Evolutionary conservation across 768 basidiomycete species (phyloP).

Genomic region (Strobilomyces confusus): DNA sequence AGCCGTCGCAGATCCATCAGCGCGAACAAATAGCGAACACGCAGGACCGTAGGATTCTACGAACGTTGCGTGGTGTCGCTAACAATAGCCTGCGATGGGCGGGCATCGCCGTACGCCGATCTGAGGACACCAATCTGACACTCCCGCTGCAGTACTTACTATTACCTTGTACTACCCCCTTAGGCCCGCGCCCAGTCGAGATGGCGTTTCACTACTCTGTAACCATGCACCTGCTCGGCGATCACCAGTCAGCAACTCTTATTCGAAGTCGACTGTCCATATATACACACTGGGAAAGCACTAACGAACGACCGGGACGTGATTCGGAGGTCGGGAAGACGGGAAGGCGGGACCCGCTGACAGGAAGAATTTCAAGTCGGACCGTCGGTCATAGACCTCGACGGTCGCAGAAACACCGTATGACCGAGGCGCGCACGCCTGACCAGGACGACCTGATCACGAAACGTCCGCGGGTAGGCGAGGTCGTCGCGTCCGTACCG

Average conservation of each 20-base stretch:
- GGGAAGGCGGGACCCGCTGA: not conserved
- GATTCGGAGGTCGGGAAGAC: too few relatives aligned
- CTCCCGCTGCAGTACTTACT: not conserved
- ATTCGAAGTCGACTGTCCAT: not conserved
- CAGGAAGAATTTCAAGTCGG: not conserved
- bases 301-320: not conserved
- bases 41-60: not conserved
- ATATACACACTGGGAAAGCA: not conserved
- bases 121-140: constrained; percentile 1
- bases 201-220: constrained; percentile 3
- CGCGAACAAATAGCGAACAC: constrained; percentile 2
- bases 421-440: too few relatives aligned
- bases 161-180: not conserved
- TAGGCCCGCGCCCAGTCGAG: not conserved
- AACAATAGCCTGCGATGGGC: constrained; percentile 15
- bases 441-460: not conserved
- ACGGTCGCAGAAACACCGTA: not conserved
- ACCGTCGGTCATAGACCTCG: too few relatives aligned
- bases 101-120: not conserved
- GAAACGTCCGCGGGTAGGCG: not conserved
- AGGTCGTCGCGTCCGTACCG: not conserved
- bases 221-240: constrained; percentile 11
- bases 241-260: constrained; percentile 2
- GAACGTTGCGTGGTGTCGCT: constrained; percentile 2
- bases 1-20: not conserved